These are phyloP conservation scores for Purpureocillium takamizusanense DNA, from an alignment of 2,329 filamentous ascomycete species.

Conservation along the genomic window DNA sequence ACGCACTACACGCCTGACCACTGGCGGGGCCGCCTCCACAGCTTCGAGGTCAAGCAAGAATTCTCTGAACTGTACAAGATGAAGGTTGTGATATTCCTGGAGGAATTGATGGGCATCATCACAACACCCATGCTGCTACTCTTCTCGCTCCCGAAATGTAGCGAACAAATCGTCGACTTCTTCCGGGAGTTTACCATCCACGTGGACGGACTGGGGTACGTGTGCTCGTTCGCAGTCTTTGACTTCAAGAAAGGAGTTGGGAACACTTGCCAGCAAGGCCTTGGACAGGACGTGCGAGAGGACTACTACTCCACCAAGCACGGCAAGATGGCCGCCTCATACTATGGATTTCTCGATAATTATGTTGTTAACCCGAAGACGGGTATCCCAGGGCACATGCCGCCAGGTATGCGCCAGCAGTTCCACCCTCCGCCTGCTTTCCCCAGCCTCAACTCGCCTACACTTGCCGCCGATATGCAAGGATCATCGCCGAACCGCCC, in stretches of 20 bases:
- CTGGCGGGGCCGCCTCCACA: constrained; percentile 86
- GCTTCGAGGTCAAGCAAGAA: constrained; percentile 83
- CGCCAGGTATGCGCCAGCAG: constrained; percentile 39
- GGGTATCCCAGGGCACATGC: constrained; percentile 52
- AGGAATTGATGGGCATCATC: constrained; percentile 87
- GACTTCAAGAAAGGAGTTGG: constrained; percentile 79
- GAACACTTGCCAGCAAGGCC: constrained; percentile 27
- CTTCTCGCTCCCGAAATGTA: constrained; percentile 77
- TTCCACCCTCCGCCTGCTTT: constrained; percentile 73
- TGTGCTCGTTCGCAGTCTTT: constrained; percentile 96
- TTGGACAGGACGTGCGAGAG: constrained; percentile 60
- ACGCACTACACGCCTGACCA: constrained; percentile 86
- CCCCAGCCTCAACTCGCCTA: constrained; percentile 59
- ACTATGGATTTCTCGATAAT: constrained; percentile 90
- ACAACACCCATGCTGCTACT: constrained; percentile 85
- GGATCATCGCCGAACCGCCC: constrained; percentile 32
- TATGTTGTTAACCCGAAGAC: constrained; percentile 70
- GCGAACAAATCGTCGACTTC: constrained; percentile 91
- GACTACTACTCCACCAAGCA: constrained; percentile 95
- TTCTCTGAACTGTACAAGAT: constrained; percentile 88
- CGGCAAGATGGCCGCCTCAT: constrained; percentile 96
- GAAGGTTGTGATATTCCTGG: constrained; percentile 83
- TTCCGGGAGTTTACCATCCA: constrained; percentile 97
- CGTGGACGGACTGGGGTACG: constrained; percentile 89
- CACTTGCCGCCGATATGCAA: constrained; percentile 46